phyloP scores from a whole-genome alignment of 2,329 filamentous ascomycete genomes.

The Aureobasidium leucospermi region DNA sequence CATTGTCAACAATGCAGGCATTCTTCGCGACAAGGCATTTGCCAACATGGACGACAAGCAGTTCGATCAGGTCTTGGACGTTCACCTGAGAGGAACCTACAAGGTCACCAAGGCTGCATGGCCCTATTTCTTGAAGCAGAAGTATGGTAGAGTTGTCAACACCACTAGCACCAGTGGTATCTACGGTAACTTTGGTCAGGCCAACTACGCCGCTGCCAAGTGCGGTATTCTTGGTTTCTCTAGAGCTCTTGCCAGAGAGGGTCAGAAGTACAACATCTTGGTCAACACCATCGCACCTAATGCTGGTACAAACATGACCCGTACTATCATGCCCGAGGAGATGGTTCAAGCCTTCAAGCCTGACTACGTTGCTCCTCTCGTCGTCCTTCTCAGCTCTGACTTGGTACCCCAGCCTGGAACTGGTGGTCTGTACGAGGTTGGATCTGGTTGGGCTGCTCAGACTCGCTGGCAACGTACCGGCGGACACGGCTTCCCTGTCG shows the following conservation, averaged over 20 bases:
- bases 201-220: constrained; percentile 77
- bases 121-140: constrained; percentile 97
- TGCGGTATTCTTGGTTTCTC: constrained; percentile 89
- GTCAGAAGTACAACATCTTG: constrained; percentile 93
- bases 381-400: constrained; percentile 80
- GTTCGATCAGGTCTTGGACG: constrained; percentile 87
- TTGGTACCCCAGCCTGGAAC: constrained; percentile 77
- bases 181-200: constrained; percentile 98
- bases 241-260: constrained; percentile 84
- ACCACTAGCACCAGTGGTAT: constrained; percentile 95
- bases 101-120: constrained; percentile 96
- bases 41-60: constrained; percentile 92
- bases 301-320: constrained; percentile 91
- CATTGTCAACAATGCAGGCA: constrained; percentile 95
- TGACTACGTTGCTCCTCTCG: constrained; percentile 91
- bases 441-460: constrained; percentile 83
- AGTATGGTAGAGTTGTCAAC: constrained; percentile 95
- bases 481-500: constrained; percentile 84
- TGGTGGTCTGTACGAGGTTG: constrained; percentile 86
- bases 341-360: constrained; percentile 99
- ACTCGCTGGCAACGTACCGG: constrained; percentile 93
- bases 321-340: constrained; percentile 90
- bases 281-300: constrained; percentile 98
- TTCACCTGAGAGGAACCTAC: constrained; percentile 91
- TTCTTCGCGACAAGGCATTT: constrained; percentile 96